phyloP scores from a whole-genome alignment of 305 asterid genomes.

The Fraxinus angustifolia region DNA sequence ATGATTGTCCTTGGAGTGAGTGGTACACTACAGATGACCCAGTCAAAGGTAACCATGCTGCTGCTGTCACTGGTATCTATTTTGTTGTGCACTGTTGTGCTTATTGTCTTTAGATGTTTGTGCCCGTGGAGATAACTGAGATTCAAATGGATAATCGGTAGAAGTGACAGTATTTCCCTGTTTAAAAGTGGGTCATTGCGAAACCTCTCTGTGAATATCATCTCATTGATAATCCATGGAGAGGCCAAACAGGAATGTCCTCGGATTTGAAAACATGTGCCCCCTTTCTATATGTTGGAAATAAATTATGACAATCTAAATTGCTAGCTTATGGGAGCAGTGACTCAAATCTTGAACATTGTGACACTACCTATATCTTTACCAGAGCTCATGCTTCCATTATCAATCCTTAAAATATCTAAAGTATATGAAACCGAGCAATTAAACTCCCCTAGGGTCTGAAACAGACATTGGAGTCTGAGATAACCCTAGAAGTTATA shows the following conservation, averaged over 20 bases:
- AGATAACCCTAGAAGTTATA: not conserved
- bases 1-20: conserved; percentile 88
- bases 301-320: not conserved
- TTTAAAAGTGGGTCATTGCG: not conserved
- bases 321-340: not conserved
- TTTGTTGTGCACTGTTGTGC: not conserved
- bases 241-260: not conserved
- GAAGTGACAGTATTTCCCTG: not conserved
- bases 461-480: not conserved
- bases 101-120: conserved; percentile 9
- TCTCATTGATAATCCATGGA: not conserved
- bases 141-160: not conserved
- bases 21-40: conserved; percentile 96
- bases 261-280: not conserved
- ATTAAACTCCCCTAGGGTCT: not conserved
- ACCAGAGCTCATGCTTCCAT: not conserved
- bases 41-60: conserved; percentile 54
- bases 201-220: not conserved
- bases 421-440: not conserved
- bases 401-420: not conserved
- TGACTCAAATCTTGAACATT: not conserved
- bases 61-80: conserved; percentile 11
- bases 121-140: not conserved
- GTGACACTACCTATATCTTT: not conserved
- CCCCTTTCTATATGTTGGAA: not conserved